Evolutionary conservation across 495 filamentous ascomycete genomes (phyloP), one percentile per base, ranked within the genome.

Genomic region (Penicillium desertorum): DNA sequence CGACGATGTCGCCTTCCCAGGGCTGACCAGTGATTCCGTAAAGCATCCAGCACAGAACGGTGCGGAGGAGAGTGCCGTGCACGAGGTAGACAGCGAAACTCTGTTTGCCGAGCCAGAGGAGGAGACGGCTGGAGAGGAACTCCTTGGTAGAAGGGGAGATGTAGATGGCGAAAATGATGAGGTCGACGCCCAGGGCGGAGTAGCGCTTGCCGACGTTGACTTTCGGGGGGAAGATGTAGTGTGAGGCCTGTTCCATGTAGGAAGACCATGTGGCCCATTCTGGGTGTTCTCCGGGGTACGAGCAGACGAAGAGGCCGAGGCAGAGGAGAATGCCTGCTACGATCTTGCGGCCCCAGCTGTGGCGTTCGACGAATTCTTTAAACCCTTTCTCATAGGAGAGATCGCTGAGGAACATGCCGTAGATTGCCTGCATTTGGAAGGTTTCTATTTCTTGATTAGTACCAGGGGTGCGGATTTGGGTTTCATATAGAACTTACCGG

Each of bases 1-100:
- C 71, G 36, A 53, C 51, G 17, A 53, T 53, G 57, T 69, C 45
- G 11, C 82, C 76, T 5, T 72, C 70, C 55, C 78, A 74, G 1
- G 83, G 82, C 25, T 77, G 69, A 0, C 79, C 74, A 4, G 71
- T 76, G 36, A 83, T 77, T 4, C 86, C 83, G 60, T 85, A 88
- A 12, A 55, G 76, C 76, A 87, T 80, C 83, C 85, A 88, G 54
- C 78, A 81, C 5, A 88, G 75, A 1, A 88, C 70, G 16, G 77
- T 80, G 45, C 86, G 82, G 41, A 89, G 76, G 39, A 88, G 76
- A 12, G 82, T 81, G 20, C 86, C 86, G 65, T 89, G 86, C 3
- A 86, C 72, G 9, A 89, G 79, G 60, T 88, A 89, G 5, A 88
- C 83, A 17, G 86, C 85, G 59, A 88, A 89, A 45, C 81, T 84